These are phyloP conservation scores for Geotrichum phurueaensis DNA, from an alignment of 1,139 yeast genomes.

Conservation along the genomic window DNA sequence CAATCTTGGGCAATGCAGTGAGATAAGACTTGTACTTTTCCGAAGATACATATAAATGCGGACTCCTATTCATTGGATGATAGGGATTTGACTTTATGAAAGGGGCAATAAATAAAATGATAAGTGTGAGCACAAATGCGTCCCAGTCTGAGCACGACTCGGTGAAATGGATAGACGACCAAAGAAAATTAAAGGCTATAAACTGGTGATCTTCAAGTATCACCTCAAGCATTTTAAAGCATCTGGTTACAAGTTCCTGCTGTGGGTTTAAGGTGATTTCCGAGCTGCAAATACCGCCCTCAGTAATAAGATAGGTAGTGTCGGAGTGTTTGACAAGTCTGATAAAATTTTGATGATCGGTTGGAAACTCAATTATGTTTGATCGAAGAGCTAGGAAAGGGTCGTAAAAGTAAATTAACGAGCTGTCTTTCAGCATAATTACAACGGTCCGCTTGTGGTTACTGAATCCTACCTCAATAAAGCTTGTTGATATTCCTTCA, in stretches of 20 bases:
- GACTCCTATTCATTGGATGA: conserved; percentile 9
- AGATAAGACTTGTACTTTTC: conserved; percentile 5
- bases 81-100: conserved; percentile 5
- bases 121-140: conserved; percentile 50
- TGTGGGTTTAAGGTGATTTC: conserved; percentile 37
- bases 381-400: conserved; percentile 61
- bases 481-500: conserved; percentile 4
- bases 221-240: conserved; percentile 33
- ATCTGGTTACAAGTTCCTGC: conserved; percentile 40
- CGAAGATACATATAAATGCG: conserved; percentile 2
- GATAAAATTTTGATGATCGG: conserved; percentile 15
- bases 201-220: conserved; percentile 54
- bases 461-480: neutral
- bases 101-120: conserved; percentile 36
- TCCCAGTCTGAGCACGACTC: conserved; percentile 55
- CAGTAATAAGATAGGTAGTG: conserved; percentile 11
- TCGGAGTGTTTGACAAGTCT: conserved; percentile 7
- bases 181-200: conserved; percentile 54
- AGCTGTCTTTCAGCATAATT: neutral
- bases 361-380: conserved; percentile 21
- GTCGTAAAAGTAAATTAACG: conserved; percentile 45
- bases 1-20: neutral
- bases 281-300: conserved; percentile 7
- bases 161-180: conserved; percentile 54
- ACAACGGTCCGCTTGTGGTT: conserved; percentile 1